phyloP scores from a whole-genome alignment of 352 stramenopile genomes.

The Peronosclerospora sorghi region DNA sequence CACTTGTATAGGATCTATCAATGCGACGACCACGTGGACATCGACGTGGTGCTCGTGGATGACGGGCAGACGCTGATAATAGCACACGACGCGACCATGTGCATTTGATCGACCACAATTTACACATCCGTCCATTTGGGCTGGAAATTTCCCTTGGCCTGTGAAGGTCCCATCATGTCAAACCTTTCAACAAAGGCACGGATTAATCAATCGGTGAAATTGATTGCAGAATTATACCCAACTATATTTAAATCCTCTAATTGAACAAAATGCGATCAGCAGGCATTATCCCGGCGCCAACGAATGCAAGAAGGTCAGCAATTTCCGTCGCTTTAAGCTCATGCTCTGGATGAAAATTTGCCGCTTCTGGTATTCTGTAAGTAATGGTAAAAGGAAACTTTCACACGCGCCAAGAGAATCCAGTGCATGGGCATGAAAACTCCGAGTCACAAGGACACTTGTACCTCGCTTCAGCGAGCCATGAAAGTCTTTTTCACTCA shows the following conservation, averaged over 20 bases:
- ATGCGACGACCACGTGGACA: no score
- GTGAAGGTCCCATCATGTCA: no score
- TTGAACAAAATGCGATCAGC: conserved; percentile 62
- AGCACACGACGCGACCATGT: no score
- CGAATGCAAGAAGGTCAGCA: conserved; percentile 51
- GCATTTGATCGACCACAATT: no score
- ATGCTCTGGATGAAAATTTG: conserved; percentile 61
- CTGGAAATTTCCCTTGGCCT: no score
- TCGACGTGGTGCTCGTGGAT: no score
- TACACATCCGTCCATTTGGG: no score
- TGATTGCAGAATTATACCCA: conserved; percentile 57
- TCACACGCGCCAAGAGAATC: conserved; percentile 56
- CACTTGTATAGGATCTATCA: no score
- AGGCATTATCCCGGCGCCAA: conserved; percentile 46
- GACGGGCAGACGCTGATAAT: no score
- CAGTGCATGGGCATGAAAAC: conserved; percentile 49
- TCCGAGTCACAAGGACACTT: conserved; percentile 43
- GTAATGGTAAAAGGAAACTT: conserved; percentile 58
- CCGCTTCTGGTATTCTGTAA: conserved; percentile 71
- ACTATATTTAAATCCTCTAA: conserved; percentile 62
- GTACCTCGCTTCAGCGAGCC: conserved; percentile 60
- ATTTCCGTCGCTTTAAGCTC: conserved; percentile 62
- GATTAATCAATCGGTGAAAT: conserved; percentile 54
- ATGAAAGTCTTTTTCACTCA: conserved; percentile 65
- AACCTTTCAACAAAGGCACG: no score